These are phyloP conservation scores for Cladophialophora bantiana DNA, from an alignment of 2,329 filamentous ascomycete species.

Conservation along the genomic window DNA sequence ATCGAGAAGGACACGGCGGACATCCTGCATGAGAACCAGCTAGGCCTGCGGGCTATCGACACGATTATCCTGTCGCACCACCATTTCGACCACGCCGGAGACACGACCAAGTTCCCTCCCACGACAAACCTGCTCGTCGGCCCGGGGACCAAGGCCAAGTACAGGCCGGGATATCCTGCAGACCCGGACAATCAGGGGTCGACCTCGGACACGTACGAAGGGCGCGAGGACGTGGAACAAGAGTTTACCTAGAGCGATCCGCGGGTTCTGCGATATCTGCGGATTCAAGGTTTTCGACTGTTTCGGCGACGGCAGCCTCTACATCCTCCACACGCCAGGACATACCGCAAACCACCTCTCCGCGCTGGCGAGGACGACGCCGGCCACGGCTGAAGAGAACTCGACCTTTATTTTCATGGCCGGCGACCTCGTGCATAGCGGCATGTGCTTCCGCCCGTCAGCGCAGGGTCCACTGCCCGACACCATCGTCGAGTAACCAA, in stretches of 20 bases:
- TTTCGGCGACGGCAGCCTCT: conserved; percentile 65
- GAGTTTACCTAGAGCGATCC: neutral
- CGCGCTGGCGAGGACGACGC: conserved; percentile 39
- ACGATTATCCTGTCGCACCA: neutral
- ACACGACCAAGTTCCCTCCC: neutral
- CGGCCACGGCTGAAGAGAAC: conserved; percentile 14
- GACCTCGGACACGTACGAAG: neutral
- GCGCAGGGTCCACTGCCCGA: conserved; percentile 20
- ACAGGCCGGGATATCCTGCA: neutral
- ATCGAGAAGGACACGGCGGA: neutral
- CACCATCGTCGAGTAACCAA: neutral
- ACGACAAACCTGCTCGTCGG: neutral
- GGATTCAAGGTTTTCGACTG: conserved; percentile 51
- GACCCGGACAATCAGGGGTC: neutral
- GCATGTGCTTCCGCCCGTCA: conserved; percentile 42
- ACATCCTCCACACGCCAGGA: conserved; percentile 56
- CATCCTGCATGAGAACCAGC: neutral
- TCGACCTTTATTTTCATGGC: conserved; percentile 35
- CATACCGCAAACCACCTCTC: conserved; percentile 41
- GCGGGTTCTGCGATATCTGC: neutral
- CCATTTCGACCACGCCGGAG: neutral
- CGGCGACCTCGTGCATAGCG: conserved; percentile 25
- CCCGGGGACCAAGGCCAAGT: neutral
- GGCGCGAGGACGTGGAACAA: neutral
- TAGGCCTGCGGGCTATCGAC: neutral